Evolutionary conservation across 2,329 filamentous ascomycete genomes (phyloP).

Genomic region (Atkinsonella hypoxylon): DNA sequence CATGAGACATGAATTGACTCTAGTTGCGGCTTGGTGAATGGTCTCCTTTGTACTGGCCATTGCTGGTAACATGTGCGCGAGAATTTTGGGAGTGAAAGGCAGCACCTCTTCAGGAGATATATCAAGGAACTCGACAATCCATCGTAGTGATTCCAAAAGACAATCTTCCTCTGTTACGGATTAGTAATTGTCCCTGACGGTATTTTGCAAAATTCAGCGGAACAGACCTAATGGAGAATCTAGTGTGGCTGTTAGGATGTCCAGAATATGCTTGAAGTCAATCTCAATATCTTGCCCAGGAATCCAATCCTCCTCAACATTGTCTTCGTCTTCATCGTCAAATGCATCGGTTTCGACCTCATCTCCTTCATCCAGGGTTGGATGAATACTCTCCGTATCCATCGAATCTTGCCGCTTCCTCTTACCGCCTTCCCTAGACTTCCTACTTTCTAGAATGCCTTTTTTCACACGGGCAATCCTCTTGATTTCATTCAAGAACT

Average conservation of each 20-base stretch:
- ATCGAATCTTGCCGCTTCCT: slow-evolving; percentile 58
- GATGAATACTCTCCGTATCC: slow-evolving; percentile 50
- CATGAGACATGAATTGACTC: slow-evolving; percentile 85
- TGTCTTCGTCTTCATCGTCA: slow-evolving; percentile 45
- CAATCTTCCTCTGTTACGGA: slow-evolving; percentile 65
- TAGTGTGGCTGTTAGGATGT: slow-evolving; percentile 82
- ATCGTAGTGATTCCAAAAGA: slow-evolving; percentile 77
- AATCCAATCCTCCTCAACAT: slow-evolving; percentile 85
- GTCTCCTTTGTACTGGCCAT: slow-evolving; percentile 86
- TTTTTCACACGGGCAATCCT: slow-evolving; percentile 88
- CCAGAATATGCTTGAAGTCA: slow-evolving; percentile 81
- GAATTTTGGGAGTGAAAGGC: slow-evolving; percentile 81
- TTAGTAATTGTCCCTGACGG: slow-evolving; percentile 4
- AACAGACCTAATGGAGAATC: slow-evolving; percentile 63
- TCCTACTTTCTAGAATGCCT: slow-evolving; percentile 77
- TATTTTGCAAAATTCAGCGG: neutral
- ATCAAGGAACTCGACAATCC: slow-evolving; percentile 94
- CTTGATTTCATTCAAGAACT: slow-evolving; percentile 87
- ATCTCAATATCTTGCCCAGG: slow-evolving; percentile 95
- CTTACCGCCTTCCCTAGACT: slow-evolving; percentile 53
- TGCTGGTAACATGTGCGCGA: slow-evolving; percentile 84
- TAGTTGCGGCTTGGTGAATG: slow-evolving; percentile 75
- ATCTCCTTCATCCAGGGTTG: slow-evolving; percentile 47
- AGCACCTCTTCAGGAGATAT: slow-evolving; percentile 96
- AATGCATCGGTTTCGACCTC: slow-evolving; percentile 46